Base-by-base conservation (phyloP, 768 basidiomycete species). In the Daedalea quercina region DNA sequence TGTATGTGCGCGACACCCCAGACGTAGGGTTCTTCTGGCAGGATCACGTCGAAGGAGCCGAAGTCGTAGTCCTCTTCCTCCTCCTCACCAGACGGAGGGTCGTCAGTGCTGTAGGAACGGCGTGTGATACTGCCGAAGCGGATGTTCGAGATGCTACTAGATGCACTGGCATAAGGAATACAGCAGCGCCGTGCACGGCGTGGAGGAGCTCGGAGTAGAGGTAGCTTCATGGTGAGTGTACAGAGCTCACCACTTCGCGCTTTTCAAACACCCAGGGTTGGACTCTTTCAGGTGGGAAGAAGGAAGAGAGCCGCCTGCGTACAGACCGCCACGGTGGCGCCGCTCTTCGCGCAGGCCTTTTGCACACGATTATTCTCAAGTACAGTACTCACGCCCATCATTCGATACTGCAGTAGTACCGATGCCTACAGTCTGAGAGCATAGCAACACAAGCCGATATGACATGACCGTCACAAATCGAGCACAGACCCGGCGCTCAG, bases 11-110 rank as follows among this genome's bases (percentile, higher is more conserved):
- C 70, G 9, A 82, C 79, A 11, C 85, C 85, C 65, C 77, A 80
- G 17, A 82, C 69, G 53, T 76, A 81, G 0, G 85, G 85, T 57
- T 87, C 85, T 20, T 73, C 63, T 0, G 85, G 86, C 12, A 87
- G 70, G 48, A 89, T 81, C 28, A 87, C 67, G 45, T 69, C 50
- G 26, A 41, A 51, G 41, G 22, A 43, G n/a, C 50, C 50, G 22
- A 51, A 51, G 41, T 51, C 50, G 25, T 51, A 43, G 31, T 50
- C 33, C 31, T 47, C 46, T 9, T 47, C 46, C 9, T 28, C 46
- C 19, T 23, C 26, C 6, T 8, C 37, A 15, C 4, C 8, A 15
- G 37, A 6, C 4, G 37, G 19, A 15, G 37, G 4, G 37, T 19
- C 8, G 37, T 40, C 7, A 40, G 37, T 8, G 37, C 4, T 15